phyloP scores from a whole-genome alignment of 768 basidiomycete genomes.

The Panus rudis region DNA sequence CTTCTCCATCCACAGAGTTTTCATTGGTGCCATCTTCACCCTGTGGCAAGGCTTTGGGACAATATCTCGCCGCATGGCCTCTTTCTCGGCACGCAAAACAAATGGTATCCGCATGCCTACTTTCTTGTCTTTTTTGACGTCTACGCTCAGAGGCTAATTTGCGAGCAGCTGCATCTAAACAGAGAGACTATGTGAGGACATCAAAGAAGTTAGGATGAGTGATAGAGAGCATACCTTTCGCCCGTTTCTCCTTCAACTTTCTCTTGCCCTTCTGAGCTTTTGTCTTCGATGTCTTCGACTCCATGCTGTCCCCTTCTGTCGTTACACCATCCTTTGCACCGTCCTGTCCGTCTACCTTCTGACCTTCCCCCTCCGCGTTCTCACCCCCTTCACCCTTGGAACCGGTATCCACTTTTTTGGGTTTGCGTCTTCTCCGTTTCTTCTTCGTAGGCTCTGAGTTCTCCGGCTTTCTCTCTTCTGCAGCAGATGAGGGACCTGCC shows the following conservation, averaged over 20 bases:
- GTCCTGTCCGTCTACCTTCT: slow-evolving; percentile 16
- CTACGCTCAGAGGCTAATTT: slow-evolving; percentile 46
- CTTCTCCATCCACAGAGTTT: slow-evolving; percentile 10
- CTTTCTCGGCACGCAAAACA: slow-evolving; percentile 84
- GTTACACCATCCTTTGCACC: slow-evolving; percentile 1
- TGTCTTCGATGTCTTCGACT: slow-evolving; percentile 15
- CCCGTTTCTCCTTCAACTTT: slow-evolving; percentile 20
- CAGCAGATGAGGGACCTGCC: slow-evolving; percentile 1
- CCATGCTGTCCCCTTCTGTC: slow-evolving; percentile 12
- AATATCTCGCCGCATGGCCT: slow-evolving; percentile 81
- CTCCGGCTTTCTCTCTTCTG: slow-evolving; percentile 6
- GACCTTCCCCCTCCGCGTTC: neutral
- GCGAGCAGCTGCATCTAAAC: slow-evolving; percentile 18
- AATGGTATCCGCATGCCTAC: slow-evolving; percentile 49
- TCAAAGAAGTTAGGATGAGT: slow-evolving; percentile 10
- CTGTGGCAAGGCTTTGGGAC: slow-evolving; percentile 42
- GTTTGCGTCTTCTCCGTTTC: slow-evolving; percentile 52
- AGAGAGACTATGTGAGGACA: neutral
- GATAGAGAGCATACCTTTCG: slow-evolving; percentile 17
- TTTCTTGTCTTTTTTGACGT: slow-evolving; percentile 54
- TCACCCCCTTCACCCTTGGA: neutral
- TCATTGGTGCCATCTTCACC: slow-evolving; percentile 18
- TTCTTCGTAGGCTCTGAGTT: slow-evolving; percentile 34
- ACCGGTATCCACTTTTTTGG: slow-evolving; percentile 28
- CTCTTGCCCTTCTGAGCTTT: slow-evolving; percentile 23